These are phyloP conservation scores for Scutellaria minor DNA, from an alignment of 257 asterid species.

Conservation along the genomic window DNA sequence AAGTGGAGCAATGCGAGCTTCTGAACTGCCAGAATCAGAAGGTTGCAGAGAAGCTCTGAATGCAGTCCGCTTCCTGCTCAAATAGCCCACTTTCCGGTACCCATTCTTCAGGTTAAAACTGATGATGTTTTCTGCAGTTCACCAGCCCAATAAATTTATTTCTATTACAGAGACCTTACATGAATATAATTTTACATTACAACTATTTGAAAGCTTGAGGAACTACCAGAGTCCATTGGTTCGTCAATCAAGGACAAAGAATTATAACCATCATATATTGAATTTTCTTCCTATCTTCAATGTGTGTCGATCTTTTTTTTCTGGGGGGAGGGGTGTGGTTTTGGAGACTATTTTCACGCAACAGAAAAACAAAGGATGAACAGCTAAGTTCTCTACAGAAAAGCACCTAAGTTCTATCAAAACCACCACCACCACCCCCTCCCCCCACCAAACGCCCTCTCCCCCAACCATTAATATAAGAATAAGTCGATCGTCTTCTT, in stretches of 20 bases:
- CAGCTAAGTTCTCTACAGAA: no score
- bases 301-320: no score
- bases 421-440: no score
- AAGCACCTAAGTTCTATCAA: no score
- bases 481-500: not conserved
- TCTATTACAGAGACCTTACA: not conserved
- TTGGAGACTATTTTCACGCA: no score
- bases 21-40: slow-evolving; percentile 60
- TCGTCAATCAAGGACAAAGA: slow-evolving; percentile 9
- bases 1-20: slow-evolving; percentile 84
- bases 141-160: slow-evolving; percentile 30
- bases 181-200: not conserved
- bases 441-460: not conserved
- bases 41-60: slow-evolving; percentile 60
- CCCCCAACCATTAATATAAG: not conserved
- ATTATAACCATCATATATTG: not conserved
- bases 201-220: not conserved
- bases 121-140: slow-evolving; percentile 49
- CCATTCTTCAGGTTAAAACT: slow-evolving; percentile 48
- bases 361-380: no score
- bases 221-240: slow-evolving; percentile 4
- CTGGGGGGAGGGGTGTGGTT: no score
- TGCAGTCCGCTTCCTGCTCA: slow-evolving; percentile 44
- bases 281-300: no score
- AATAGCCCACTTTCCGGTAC: slow-evolving; percentile 39